phyloP scores from a whole-genome alignment of 2,329 filamentous ascomycete genomes.

The Colletotrichum tofieldiae region DNA sequence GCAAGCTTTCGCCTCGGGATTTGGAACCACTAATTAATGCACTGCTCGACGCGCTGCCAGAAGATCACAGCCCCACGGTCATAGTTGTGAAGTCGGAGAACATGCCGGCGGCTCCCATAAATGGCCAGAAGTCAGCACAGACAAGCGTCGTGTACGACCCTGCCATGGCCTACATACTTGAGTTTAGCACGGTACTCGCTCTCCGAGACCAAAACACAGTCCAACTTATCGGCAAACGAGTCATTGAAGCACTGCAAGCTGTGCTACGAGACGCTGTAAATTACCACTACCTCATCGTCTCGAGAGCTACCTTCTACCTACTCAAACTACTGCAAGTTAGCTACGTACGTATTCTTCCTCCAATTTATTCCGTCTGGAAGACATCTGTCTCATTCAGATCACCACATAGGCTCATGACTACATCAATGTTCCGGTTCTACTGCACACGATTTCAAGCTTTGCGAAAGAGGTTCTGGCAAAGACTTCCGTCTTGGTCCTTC shows the following conservation, averaged over 20 bases:
- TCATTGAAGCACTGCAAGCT: constrained; percentile 85
- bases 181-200: constrained; percentile 87
- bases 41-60: constrained; percentile 87
- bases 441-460: constrained; percentile 93
- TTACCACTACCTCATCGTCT: constrained; percentile 87
- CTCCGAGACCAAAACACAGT: constrained; percentile 83
- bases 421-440: constrained; percentile 89
- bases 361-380: constrained; percentile 44
- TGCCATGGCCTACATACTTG: constrained; percentile 89
- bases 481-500: constrained; percentile 82
- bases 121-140: constrained; percentile 69
- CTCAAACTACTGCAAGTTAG: constrained; percentile 85
- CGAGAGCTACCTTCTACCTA: constrained; percentile 89
- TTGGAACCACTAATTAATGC: constrained; percentile 71
- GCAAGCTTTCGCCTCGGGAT: constrained; percentile 56
- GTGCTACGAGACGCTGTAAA: constrained; percentile 85
- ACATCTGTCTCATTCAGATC: constrained; percentile 39
- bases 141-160: constrained; percentile 84
- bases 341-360: constrained; percentile 74
- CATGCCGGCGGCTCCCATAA: constrained; percentile 73
- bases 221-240: constrained; percentile 80
- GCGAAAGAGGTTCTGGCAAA: constrained; percentile 83
- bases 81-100: constrained; percentile 93
- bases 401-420: constrained; percentile 83
- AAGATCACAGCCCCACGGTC: constrained; percentile 82